A percentile compares a stretch with the other conserved stretches of the same genome.
Conservation (phyloP, 140 eudicot genomes). For the Bidens hawaiensis region DNA sequence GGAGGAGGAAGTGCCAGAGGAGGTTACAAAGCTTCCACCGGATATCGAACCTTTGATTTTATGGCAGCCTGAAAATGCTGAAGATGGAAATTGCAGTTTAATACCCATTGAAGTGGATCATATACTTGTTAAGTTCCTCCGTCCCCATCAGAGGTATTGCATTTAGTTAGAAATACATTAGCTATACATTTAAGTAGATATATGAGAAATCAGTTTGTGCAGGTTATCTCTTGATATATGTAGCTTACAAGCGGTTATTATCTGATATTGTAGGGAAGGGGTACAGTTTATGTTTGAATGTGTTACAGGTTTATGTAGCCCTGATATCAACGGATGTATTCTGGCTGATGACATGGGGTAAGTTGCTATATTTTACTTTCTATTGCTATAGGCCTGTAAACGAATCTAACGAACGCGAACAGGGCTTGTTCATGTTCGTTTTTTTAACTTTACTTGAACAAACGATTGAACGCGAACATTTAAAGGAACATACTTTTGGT, state of each 20-base stretch:
- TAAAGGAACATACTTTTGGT: too few relatives aligned
- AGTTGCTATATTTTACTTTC: conserved; percentile 7
- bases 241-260: conserved; percentile 18
- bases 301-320: conserved; percentile 61
- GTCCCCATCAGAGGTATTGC: conserved; percentile 92
- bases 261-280: conserved; percentile 74
- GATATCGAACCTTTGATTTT: conserved; percentile 77
- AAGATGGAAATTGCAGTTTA: conserved; percentile 29
- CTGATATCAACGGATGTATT: conserved; percentile 82
- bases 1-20: conserved; percentile 56
- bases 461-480: too few relatives aligned
- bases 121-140: conserved; percentile 74
- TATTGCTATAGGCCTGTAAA: too few relatives aligned
- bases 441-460: too few relatives aligned
- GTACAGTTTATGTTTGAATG: conserved; percentile 99
- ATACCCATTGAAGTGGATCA: conserved; percentile 62
- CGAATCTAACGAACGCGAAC: too few relatives aligned
- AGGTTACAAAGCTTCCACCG: conserved; percentile 57
- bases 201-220: too few relatives aligned
- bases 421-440: too few relatives aligned
- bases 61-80: conserved; percentile 76
- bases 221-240: conserved; percentile 1
- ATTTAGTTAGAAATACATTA: neutral
- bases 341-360: conserved; percentile 99
- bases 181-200: too few relatives aligned